Base-by-base conservation (phyloP, 1,284 basidiomycete species). In the Boletus semigastroideus region DNA sequence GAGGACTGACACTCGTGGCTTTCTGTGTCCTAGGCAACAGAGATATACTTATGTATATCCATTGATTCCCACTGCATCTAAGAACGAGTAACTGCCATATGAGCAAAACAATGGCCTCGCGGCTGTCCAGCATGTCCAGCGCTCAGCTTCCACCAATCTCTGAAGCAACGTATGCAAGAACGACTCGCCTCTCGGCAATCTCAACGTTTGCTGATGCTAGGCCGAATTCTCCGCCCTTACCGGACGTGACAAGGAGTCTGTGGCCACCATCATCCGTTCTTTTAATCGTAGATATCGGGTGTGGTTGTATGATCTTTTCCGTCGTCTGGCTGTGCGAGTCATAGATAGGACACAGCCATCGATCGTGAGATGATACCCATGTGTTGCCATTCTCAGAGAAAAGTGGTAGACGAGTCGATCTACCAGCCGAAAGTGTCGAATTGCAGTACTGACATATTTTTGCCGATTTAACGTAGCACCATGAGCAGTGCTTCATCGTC, bases 121-220 rank as follows among this genome's bases (percentile, higher is more conserved):
- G 8, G 27, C 31, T 51, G 31, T 51, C 52, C 65, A 65, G 63
- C 19, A 19, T 30, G 20, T 17, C 5, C 27, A 93, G 92, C 71
- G 20, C n/a, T 4, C 27, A 93, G 92, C 71, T 66, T 92, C 19
- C 78, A 84, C 54, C 88, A 92, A 69, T 80, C 84, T 62, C 65
- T 89, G 61, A 94, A 94, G 54, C 83, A 83, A 66, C 82, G 82
- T 67, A 71, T 79, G 85, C 63, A 59, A 70, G 20, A 39, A 56
- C 57, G 63, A 60, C 36, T 70, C 69, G 16, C 73, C 69, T 41
- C 74, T 91, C 19, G 88, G 88, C 49, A 74, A 79, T 71, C 74
- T 89, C 50, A 74, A 83, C 49, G 56, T 58, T 49, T 87, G 84
- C 70, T 38, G 31, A 19, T 39, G 59, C 30, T 58, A 42, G 52